A percentile compares a stretch with the other conserved stretches of the same genome.
phyloP scores from a whole-genome alignment of 2,329 filamentous ascomycete species.

The Penicillium oxalicum region DNA sequence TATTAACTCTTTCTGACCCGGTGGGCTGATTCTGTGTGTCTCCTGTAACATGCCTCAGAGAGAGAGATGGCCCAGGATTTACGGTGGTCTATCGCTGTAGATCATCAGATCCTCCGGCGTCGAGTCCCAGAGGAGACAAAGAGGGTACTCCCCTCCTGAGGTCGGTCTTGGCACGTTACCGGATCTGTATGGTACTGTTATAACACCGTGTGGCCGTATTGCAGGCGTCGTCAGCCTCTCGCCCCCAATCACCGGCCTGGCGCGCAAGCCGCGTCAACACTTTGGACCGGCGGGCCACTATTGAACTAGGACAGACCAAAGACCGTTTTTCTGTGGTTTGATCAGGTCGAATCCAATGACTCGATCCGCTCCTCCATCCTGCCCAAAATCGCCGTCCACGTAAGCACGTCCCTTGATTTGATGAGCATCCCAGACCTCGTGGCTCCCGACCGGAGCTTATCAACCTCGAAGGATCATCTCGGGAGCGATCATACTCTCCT shows the following conservation, averaged over 20 bases:
- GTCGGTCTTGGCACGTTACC: too few species aligned
- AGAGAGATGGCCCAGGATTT: too few species aligned
- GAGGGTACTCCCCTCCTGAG: neutral
- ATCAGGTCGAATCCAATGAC: neutral
- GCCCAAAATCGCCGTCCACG: slow-evolving; percentile 11
- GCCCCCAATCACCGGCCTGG: slow-evolving; percentile 31
- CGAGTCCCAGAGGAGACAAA: neutral
- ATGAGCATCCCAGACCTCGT: too few species aligned
- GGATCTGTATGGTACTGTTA: too few species aligned
- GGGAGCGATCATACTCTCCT: too few species aligned
- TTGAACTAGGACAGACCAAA: slow-evolving; percentile 23
- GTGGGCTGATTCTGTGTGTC: too few species aligned
- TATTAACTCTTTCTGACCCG: too few species aligned
- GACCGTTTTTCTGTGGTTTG: slow-evolving; percentile 22
- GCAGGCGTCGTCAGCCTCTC: slow-evolving; percentile 36
- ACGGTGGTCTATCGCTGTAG: too few species aligned
- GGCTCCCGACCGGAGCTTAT: neutral
- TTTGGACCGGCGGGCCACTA: slow-evolving; percentile 4
- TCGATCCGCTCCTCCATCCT: neutral
- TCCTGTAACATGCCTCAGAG: too few species aligned
- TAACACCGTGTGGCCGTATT: slow-evolving; percentile 7
- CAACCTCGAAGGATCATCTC: neutral
- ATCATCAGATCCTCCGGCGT: too few species aligned
- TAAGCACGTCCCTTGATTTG: slow-evolving; percentile 2
- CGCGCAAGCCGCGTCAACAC: slow-evolving; percentile 35